A percentile compares a stretch with the other conserved stretches of the same genome.
Evolutionary conservation across 2,329 filamentous ascomycete species (phyloP).

Genomic region (Fusarium sp.): DNA sequence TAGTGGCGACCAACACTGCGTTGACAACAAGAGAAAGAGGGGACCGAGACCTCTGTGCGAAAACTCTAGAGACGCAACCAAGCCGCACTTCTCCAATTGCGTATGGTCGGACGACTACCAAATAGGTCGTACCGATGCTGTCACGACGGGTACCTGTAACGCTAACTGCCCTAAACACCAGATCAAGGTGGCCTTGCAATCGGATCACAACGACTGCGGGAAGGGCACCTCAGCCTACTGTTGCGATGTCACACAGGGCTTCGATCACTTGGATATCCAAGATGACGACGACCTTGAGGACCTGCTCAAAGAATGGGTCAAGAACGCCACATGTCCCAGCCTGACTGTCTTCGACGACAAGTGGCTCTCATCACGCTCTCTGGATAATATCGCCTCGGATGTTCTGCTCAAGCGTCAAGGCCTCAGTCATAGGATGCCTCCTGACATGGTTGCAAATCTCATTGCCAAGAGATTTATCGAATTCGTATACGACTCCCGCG

Average conservation of each 20-base stretch:
- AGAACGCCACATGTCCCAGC: conserved; percentile 5
- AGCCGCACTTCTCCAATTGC: conserved; percentile 8
- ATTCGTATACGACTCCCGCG: neutral
- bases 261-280: neutral
- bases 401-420: neutral
- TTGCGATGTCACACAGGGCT: conserved; percentile 2
- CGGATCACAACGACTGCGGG: neutral
- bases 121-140: neutral
- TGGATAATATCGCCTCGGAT: neutral
- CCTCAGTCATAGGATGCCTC: neutral
- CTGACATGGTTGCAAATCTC: neutral
- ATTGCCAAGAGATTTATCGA: neutral
- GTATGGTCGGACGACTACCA: conserved; percentile 7
- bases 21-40: neutral
- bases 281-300: neutral
- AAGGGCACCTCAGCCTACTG: conserved; percentile 21
- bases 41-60: conserved; percentile 7
- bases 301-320: conserved; percentile 4
- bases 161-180: neutral
- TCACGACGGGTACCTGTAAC: neutral
- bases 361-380: conserved; percentile 1
- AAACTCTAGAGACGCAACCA: conserved; percentile 4
- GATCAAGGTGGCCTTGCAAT: conserved; percentile 10
- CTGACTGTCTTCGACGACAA: neutral
- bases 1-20: conserved; percentile 3